Evolutionary conservation across 139 green algal genomes (phyloP).

Genomic region (Trebouxia sp.): DNA sequence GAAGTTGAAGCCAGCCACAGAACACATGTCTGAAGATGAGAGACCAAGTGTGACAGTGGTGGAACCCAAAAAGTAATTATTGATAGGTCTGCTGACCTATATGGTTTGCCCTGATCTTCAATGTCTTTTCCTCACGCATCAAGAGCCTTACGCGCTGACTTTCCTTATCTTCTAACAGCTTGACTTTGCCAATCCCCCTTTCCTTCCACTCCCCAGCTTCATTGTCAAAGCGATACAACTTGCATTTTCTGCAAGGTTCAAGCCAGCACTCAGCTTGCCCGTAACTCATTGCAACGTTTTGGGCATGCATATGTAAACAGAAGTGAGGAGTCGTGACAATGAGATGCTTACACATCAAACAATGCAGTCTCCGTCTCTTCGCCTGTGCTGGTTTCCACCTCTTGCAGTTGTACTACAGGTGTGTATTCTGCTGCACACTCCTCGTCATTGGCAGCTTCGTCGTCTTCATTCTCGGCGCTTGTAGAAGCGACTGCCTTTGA

Average conservation of each 20-base stretch:
- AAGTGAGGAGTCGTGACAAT: too few relatives aligned
- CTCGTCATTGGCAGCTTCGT: slow-evolving; percentile 71
- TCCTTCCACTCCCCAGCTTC: slow-evolving; percentile 98
- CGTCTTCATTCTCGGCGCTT: slow-evolving; percentile 51
- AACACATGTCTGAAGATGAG: neutral
- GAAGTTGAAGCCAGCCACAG: neutral
- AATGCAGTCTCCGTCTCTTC: slow-evolving; percentile 93
- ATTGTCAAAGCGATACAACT: slow-evolving; percentile 96
- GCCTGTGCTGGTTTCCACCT: slow-evolving; percentile 90
- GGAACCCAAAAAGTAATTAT: neutral
- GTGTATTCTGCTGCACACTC: slow-evolving; percentile 93
- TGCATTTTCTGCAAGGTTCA: slow-evolving; percentile 86
- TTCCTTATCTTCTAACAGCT: slow-evolving; percentile 94
- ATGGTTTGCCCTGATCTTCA: slow-evolving; percentile 98
- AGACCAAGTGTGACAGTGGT: slow-evolving; percentile 14
- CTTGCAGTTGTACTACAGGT: slow-evolving; percentile 94
- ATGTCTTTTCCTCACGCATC: slow-evolving; percentile 97
- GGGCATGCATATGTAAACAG: too few relatives aligned
- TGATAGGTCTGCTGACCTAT: slow-evolving; percentile 77
- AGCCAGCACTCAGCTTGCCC: too few relatives aligned
- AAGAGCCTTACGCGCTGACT: slow-evolving; percentile 91
- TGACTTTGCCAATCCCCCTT: slow-evolving; percentile 85
- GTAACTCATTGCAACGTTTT: too few relatives aligned
- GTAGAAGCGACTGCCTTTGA: slow-evolving; percentile 22
- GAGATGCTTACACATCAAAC: slow-evolving; percentile 81